Percentiles rank a stretch among this genome's conserved stretches.
These are phyloP conservation scores for Amesomyces nigricolor DNA, from an alignment of 2,329 filamentous ascomycete genomes.

Conservation along the genomic window DNA sequence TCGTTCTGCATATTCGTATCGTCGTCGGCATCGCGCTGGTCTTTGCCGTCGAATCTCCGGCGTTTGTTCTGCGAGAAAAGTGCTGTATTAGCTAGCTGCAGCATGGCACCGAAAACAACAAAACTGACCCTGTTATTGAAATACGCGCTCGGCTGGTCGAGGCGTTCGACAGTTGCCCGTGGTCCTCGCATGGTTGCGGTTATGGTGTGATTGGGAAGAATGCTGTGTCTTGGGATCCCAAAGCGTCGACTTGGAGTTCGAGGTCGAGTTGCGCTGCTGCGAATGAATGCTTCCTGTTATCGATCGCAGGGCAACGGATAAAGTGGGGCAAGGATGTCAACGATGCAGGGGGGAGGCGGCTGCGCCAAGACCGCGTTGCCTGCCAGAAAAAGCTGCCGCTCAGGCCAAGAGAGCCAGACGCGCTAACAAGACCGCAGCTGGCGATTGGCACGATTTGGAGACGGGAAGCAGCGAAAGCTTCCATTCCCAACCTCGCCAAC, in stretches of 20 bases:
- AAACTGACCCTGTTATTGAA: constrained; percentile 69
- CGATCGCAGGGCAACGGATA: background rate
- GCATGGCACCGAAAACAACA: background rate
- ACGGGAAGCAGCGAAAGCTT: no score
- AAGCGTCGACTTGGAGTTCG: constrained; percentile 7
- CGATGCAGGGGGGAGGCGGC: background rate
- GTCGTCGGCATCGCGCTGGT: constrained; percentile 54
- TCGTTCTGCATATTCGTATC: constrained; percentile 43
- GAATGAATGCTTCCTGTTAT: background rate
- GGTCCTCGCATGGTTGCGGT: constrained; percentile 31
- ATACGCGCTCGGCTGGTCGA: constrained; percentile 94
- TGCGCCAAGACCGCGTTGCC: no score
- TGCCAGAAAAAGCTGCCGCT: background rate
- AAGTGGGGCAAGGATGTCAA: background rate
- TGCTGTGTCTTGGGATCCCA: background rate
- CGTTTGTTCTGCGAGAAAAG: constrained; percentile 58
- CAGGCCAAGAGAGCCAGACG: background rate
- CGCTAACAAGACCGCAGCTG: no score
- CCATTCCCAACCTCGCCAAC: no score
- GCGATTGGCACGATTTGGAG: no score
- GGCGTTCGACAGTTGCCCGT: constrained; percentile 75
- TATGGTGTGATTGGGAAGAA: background rate
- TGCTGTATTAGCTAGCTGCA: background rate
- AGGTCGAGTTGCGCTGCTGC: background rate
- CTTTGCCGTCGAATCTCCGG: constrained; percentile 49